phyloP scores from a whole-genome alignment of 306 rosid species.

The Dryas alaskensis region DNA sequence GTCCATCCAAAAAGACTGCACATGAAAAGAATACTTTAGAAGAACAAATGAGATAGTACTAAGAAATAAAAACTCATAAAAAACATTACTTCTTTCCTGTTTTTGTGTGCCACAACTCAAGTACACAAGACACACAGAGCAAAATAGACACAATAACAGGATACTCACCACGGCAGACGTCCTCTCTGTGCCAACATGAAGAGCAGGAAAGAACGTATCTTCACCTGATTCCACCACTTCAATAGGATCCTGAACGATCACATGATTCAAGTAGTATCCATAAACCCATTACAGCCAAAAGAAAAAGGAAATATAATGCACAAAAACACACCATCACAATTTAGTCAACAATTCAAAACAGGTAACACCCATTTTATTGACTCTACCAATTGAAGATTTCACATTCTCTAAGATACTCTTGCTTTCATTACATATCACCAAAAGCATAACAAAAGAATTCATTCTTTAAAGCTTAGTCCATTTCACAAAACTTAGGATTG shows the following conservation, averaged over 20 bases:
- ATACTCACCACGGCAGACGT: conserved; percentile 78
- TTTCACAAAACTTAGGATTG: not conserved
- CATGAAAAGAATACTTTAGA: conserved; percentile 24
- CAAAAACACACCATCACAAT: not conserved
- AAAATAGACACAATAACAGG: conserved; percentile 18
- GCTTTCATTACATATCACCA: not conserved
- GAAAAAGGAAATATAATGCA: conserved; percentile 9
- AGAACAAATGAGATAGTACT: not conserved
- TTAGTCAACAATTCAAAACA: conserved; percentile 1
- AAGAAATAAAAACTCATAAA: conserved; percentile 18
- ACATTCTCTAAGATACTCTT: not conserved
- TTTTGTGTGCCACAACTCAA: not conserved
- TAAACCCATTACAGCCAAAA: conserved; percentile 11
- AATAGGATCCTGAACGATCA: conserved; percentile 56
- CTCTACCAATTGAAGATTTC: not conserved
- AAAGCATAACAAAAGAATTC: not conserved
- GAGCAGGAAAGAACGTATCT: conserved; percentile 86
- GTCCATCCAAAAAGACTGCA: conserved; percentile 96
- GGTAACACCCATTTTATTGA: not conserved
- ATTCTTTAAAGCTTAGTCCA: not conserved
- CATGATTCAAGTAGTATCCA: conserved; percentile 12
- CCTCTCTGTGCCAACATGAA: conserved; percentile 61
- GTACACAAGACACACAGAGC: conserved; percentile 12
- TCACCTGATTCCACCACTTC: conserved; percentile 77
- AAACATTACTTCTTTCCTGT: not conserved